phyloP scores from a whole-genome alignment of 1,284 basidiomycete genomes.

The Fomitopsis pinicola region DNA sequence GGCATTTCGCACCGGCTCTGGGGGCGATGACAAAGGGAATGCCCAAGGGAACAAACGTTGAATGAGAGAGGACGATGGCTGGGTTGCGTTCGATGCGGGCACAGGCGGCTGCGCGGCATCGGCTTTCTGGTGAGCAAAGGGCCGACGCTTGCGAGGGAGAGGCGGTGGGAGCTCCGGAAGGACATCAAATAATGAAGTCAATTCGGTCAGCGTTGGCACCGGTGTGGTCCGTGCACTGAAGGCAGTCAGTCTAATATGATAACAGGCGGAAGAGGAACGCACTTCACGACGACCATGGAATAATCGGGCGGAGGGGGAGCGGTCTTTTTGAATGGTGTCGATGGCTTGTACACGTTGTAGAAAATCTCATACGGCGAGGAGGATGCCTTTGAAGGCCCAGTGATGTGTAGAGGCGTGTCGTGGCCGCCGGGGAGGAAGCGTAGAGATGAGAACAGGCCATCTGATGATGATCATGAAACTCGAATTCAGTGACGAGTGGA shows the following conservation, averaged over 20 bases:
- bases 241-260: background rate
- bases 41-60: slow-evolving; percentile 16
- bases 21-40: slow-evolving; percentile 5
- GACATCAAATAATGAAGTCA: slow-evolving; percentile 57
- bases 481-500: background rate
- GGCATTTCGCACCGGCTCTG: slow-evolving; percentile 14
- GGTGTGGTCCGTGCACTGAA: slow-evolving; percentile 66
- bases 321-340: slow-evolving; percentile 79
- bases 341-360: slow-evolving; percentile 92
- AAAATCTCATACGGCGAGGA: slow-evolving; percentile 77
- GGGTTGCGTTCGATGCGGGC: background rate
- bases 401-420: slow-evolving; percentile 31
- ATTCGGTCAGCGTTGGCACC: slow-evolving; percentile 69
- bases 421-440: slow-evolving; percentile 75
- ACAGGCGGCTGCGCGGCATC: slow-evolving; percentile 5
- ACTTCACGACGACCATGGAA: slow-evolving; percentile 84
- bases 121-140: slow-evolving; percentile 22
- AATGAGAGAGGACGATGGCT: slow-evolving; percentile 3
- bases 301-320: slow-evolving; percentile 84
- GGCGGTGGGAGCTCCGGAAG: slow-evolving; percentile 55
- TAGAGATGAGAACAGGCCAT: slow-evolving; percentile 64
- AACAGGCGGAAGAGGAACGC: slow-evolving; percentile 24
- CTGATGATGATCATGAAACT: slow-evolving; percentile 32
- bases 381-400: slow-evolving; percentile 5
- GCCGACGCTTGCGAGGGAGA: slow-evolving; percentile 21